These are phyloP conservation scores for Eimeria maxima DNA, from an alignment of 169 alveolate species.

Conservation along the genomic window DNA sequence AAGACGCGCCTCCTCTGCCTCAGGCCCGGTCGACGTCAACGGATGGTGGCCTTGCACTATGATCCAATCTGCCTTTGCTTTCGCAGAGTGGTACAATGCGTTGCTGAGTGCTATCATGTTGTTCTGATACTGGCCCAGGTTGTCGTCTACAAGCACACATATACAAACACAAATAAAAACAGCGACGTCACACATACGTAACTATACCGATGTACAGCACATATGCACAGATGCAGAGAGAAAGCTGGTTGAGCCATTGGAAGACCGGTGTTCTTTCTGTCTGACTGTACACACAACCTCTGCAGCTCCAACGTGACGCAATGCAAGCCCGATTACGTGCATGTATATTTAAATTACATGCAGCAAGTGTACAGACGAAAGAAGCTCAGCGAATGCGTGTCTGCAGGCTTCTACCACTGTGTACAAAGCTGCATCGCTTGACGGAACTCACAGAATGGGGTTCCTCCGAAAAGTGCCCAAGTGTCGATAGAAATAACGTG, in stretches of 20 bases:
- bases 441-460: conserved; percentile 48
- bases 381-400: background rate
- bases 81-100: conserved; percentile 57
- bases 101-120: conserved; percentile 75
- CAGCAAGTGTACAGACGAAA: too few species aligned
- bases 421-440: background rate
- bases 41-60: conserved; percentile 80
- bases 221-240: background rate
- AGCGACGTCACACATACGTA: background rate
- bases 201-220: background rate
- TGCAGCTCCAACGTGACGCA: too few species aligned
- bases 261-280: too few species aligned
- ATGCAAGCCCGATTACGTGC: too few species aligned
- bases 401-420: background rate
- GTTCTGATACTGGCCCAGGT: conserved; percentile 51
- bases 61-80: conserved; percentile 74
- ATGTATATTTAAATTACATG: too few species aligned
- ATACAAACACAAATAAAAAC: background rate
- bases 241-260: background rate
- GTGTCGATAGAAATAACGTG: conserved; percentile 61
- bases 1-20: conserved; percentile 77
- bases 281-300: too few species aligned
- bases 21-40: conserved; percentile 67
- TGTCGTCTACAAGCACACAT: conserved; percentile 32
- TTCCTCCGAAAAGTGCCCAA: conserved; percentile 72